Evolutionary conservation across 768 basidiomycete genomes (phyloP).

Genomic region (Podaxis sp.): DNA sequence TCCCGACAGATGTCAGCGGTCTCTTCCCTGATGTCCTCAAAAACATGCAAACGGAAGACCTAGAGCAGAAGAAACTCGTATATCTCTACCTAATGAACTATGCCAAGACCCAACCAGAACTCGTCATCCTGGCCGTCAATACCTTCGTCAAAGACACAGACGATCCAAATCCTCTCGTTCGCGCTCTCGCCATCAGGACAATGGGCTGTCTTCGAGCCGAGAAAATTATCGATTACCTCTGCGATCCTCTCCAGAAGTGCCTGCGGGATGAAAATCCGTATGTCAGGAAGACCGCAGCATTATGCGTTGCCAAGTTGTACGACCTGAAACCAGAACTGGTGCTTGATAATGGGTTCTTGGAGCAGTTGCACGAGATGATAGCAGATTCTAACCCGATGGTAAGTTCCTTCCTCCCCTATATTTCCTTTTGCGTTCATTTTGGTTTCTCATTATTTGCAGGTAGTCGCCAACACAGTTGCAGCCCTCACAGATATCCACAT

Average conservation of each 20-base stretch:
- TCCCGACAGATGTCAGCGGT: slow-evolving; percentile 75
- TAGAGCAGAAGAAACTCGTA: slow-evolving; percentile 99
- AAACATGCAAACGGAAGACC: slow-evolving; percentile 99
- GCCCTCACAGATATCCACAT: slow-evolving; percentile 91
- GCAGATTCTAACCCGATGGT: slow-evolving; percentile 98
- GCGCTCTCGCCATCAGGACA: slow-evolving; percentile 94
- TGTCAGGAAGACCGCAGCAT: slow-evolving; percentile 95
- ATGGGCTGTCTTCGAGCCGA: slow-evolving; percentile 98
- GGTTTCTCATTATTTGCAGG: slow-evolving; percentile 46
- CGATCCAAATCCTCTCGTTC: slow-evolving; percentile 94
- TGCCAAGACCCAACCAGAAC: slow-evolving; percentile 97
- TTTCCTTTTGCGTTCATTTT: slow-evolving; percentile 4
- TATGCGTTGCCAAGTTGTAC: slow-evolving; percentile 97
- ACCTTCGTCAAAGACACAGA: slow-evolving; percentile 98
- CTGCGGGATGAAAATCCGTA: slow-evolving; percentile 96
- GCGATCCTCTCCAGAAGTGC: slow-evolving; percentile 89
- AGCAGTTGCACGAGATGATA: slow-evolving; percentile 88
- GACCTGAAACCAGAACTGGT: slow-evolving; percentile 96
- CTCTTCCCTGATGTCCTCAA: slow-evolving; percentile 98
- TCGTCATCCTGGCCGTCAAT: slow-evolving; percentile 98
- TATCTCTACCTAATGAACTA: slow-evolving; percentile 99
- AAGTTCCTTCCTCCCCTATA: slow-evolving; percentile 15
- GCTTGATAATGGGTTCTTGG: slow-evolving; percentile 91
- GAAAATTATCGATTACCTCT: slow-evolving; percentile 99
- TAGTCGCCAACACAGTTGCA: slow-evolving; percentile 94